phyloP scores from a whole-genome alignment of 768 basidiomycete genomes.

The Astraeus odoratus region DNA sequence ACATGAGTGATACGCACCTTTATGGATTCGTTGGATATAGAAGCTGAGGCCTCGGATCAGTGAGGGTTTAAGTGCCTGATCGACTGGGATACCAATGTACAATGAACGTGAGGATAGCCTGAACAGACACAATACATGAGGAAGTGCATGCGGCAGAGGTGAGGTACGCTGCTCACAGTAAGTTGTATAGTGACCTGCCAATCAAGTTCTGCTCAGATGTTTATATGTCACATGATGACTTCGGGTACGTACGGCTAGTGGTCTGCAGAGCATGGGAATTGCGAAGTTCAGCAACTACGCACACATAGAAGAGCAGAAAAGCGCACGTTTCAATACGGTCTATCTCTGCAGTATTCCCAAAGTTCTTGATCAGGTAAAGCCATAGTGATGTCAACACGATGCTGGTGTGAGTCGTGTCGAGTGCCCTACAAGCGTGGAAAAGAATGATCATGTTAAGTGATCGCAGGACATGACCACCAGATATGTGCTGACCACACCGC shows the following conservation, averaged over 20 bases:
- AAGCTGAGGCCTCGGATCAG: constrained; percentile 19
- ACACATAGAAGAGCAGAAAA: background rate
- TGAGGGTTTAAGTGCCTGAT: background rate
- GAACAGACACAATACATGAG: constrained; percentile 17
- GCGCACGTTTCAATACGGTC: constrained; percentile 40
- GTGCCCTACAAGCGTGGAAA: constrained; percentile 10
- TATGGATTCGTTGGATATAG: constrained; percentile 36
- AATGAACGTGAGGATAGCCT: constrained; percentile 42
- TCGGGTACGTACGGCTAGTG: constrained; percentile 16
- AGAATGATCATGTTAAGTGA: background rate
- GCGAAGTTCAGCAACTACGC: background rate
- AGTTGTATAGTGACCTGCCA: constrained; percentile 20
- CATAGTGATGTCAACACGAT: constrained; percentile 36
- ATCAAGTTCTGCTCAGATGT: background rate
- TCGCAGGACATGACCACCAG: background rate
- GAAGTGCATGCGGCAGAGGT: background rate
- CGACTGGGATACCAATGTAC: constrained; percentile 40
- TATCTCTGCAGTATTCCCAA: constrained; percentile 31
- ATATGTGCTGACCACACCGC: constrained; percentile 17
- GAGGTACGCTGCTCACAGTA: constrained; percentile 22
- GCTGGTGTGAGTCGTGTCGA: constrained; percentile 36
- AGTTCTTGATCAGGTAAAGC: constrained; percentile 39
- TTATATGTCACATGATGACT: background rate
- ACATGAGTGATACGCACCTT: constrained; percentile 22
- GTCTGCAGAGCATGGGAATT: background rate